Conservation (phyloP, 208 protist species). For the Chromosphaera perkinsii region DNA sequence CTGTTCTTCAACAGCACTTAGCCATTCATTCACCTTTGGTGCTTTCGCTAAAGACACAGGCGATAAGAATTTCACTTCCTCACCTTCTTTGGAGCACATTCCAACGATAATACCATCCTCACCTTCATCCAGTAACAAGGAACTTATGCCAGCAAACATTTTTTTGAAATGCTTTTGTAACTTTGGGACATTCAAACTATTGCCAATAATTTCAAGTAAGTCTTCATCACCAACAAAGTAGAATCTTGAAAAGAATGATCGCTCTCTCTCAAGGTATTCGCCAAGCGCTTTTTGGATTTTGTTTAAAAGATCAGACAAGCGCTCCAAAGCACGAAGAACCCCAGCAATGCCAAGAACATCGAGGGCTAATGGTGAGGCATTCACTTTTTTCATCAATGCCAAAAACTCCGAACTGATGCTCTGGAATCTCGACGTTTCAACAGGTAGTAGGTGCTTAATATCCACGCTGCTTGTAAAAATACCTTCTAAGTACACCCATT, state of each 20-base stretch:
- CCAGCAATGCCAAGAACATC: conserved; percentile 73
- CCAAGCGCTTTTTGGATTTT: conserved; percentile 91
- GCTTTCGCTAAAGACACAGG: conserved; percentile 45
- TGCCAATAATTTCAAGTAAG: conserved; percentile 97
- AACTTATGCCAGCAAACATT: conserved; percentile 96
- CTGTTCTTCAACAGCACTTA: conserved; percentile 72
- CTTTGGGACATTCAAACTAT: conserved; percentile 80
- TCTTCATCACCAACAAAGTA: conserved; percentile 99
- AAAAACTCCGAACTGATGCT: conserved; percentile 84
- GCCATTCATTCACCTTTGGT: conserved; percentile 82
- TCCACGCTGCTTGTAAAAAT: conserved; percentile 88
- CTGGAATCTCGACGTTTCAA: conserved; percentile 84
- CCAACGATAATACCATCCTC: conserved; percentile 59
- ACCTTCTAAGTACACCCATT: conserved; percentile 95
- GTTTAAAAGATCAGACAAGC: conserved; percentile 75
- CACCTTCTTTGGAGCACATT: conserved; percentile 82
- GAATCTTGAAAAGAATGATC: conserved; percentile 93
- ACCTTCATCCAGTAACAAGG: conserved; percentile 65
- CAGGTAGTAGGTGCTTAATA: conserved; percentile 86
- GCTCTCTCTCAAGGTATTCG: conserved; percentile 93
- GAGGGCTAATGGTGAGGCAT: conserved; percentile 73
- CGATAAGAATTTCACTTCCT: conserved; percentile 73
- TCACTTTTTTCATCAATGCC: conserved; percentile 77
- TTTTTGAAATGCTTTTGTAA: conserved; percentile 95
- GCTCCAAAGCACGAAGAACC: conserved; percentile 76